These are phyloP conservation scores for Nicotiana attenuata DNA, from an alignment of 257 asterid species.

Conservation along the genomic window DNA sequence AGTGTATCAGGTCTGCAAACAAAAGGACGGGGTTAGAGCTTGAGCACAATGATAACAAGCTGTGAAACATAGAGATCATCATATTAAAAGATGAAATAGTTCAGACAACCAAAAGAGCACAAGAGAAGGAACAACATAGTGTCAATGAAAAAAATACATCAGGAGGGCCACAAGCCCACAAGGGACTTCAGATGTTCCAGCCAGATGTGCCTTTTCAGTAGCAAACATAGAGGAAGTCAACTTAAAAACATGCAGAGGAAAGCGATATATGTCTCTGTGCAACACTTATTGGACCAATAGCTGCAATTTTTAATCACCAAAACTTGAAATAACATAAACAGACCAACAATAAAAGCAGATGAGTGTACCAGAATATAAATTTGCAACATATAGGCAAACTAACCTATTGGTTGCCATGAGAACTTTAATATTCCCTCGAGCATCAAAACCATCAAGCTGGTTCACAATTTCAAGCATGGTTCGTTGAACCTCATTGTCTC, in stretches of 20 bases:
- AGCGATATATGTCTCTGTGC: neutral
- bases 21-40: neutral
- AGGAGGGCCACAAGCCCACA: neutral
- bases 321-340: neutral
- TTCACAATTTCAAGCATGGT: slow-evolving; percentile 98
- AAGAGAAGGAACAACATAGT: neutral
- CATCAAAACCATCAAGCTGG: slow-evolving; percentile 98
- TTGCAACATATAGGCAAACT: neutral
- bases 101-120: neutral
- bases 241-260: neutral
- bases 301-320: neutral
- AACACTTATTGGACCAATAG: neutral
- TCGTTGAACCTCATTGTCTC: slow-evolving; percentile 96
- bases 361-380: neutral
- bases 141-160: neutral
- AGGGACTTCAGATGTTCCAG: neutral
- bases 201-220: neutral
- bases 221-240: neutral
- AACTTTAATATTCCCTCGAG: slow-evolving; percentile 97
- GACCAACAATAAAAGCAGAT: neutral
- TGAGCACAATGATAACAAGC: neutral
- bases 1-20: slow-evolving; percentile 83
- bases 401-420: slow-evolving; percentile 98
- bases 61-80: neutral
- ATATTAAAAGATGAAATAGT: neutral